Evolutionary conservation across 768 basidiomycete species (phyloP).

Genomic region (Collybia sordida): DNA sequence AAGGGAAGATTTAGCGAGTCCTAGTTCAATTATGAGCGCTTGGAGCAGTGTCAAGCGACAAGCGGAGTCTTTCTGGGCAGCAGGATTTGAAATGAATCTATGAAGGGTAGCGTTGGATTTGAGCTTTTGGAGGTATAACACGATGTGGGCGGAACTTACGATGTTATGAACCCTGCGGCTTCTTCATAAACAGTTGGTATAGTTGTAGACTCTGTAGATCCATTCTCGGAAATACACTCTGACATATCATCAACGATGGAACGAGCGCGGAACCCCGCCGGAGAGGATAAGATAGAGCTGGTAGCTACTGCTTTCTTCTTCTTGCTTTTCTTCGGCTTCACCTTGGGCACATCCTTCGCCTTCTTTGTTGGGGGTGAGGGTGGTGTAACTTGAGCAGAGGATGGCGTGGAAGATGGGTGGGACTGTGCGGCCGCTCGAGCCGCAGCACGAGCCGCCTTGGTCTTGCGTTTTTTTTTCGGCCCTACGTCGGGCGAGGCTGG

Average conservation of each 20-base stretch:
- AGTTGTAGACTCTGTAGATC: slow-evolving; percentile 24
- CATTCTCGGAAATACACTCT: slow-evolving; percentile 38
- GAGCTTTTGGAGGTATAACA: background rate
- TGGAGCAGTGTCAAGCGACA: slow-evolving; percentile 65
- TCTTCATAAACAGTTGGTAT: slow-evolving; percentile 49
- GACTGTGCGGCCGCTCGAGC: slow-evolving; percentile 2
- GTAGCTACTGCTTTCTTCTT: slow-evolving; percentile 11
- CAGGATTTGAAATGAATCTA: slow-evolving; percentile 55
- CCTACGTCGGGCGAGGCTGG: background rate
- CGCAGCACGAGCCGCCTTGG: slow-evolving; percentile 7
- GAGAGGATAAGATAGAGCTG: background rate
- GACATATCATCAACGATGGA: slow-evolving; percentile 54
- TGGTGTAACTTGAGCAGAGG: slow-evolving; percentile 5
- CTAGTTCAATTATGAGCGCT: slow-evolving; percentile 77
- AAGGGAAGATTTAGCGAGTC: slow-evolving; percentile 49
- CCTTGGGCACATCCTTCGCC: slow-evolving; percentile 8
- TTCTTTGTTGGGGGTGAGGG: slow-evolving; percentile 10
- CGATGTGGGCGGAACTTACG: slow-evolving; percentile 41
- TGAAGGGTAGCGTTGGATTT: background rate
- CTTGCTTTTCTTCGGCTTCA: slow-evolving; percentile 12
- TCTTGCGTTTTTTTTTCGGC: slow-evolving; percentile 7
- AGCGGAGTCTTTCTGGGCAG: slow-evolving; percentile 37
- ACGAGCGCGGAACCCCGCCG: slow-evolving; percentile 31
- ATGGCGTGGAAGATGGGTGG: slow-evolving; percentile 8
- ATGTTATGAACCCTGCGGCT: slow-evolving; percentile 58